These are phyloP conservation scores for Fusarium albosuccineum DNA, from an alignment of 2,329 filamentous ascomycete genomes.

Conservation along the genomic window DNA sequence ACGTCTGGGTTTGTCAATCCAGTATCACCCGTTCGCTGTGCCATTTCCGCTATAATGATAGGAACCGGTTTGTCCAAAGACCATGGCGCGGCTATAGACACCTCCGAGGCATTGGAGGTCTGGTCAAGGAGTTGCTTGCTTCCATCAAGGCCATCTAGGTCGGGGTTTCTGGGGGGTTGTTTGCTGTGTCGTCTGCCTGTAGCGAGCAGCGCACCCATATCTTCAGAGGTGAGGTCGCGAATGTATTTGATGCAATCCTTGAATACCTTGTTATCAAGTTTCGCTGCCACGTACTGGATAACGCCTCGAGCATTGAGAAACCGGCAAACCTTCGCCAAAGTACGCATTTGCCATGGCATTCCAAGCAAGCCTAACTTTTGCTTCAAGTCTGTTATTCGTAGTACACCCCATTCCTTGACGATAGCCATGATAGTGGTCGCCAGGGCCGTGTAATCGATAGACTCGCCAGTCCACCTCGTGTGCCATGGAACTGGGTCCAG, in stretches of 20 bases:
- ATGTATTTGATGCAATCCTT: conserved; percentile 73
- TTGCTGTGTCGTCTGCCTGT: conserved; percentile 58
- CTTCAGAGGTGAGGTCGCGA: conserved; percentile 66
- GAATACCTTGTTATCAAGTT: conserved; percentile 66
- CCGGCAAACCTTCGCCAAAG: conserved; percentile 69
- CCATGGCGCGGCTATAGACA: conserved; percentile 50
- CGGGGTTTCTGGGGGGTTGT: conserved; percentile 39
- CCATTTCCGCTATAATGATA: conserved; percentile 48
- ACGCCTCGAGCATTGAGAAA: conserved; percentile 69
- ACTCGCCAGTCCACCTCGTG: conserved; percentile 67
- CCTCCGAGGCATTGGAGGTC: conserved; percentile 41
- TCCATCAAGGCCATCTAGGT: conserved; percentile 45
- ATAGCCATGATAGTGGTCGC: conserved; percentile 70
- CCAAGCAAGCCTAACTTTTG: conserved; percentile 68
- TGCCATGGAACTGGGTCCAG: conserved; percentile 69
- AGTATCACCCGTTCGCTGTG: conserved; percentile 43
- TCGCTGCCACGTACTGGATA: conserved; percentile 69
- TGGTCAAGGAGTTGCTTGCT: conserved; percentile 38
- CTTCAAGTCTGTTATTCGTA: conserved; percentile 70
- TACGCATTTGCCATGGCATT: conserved; percentile 71
- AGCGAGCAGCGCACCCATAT: conserved; percentile 61
- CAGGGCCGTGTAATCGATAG: conserved; percentile 70
- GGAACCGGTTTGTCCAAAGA: conserved; percentile 52
- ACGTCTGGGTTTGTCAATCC: conserved; percentile 55
- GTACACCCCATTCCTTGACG: conserved; percentile 68